Base-by-base conservation (phyloP, 169 alveolate species). In the Perkinsus olseni region DNA sequence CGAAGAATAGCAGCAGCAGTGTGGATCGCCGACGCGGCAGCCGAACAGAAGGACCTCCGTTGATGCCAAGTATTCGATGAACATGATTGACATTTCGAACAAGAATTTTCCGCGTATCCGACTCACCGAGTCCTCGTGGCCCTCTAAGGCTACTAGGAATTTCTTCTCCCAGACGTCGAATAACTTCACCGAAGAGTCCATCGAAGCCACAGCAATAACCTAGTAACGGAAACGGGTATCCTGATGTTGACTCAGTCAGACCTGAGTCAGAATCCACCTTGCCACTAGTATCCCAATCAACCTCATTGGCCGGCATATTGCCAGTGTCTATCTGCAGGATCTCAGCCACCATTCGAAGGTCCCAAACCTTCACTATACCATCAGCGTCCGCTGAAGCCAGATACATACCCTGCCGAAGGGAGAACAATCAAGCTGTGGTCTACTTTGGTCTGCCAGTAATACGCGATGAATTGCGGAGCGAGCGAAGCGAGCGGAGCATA, bases 361-460 rank as follows among this genome's bases (percentile, higher is more conserved):
- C 99, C 99, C 99, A 97, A 51, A 98, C 94, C 95, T 97, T 97
- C 31, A 97, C 97, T 38, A 97, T 95, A 50, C 99, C 99, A 93
- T 97, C 99, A 28, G 98, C 96, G 94, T 98, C 99, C 92, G 98
- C 96, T n/a, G 98, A 96, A 39, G 98, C 98, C 38, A 98, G 95
- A 0, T 94, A 91, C 82, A 95, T 97, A 38, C 98, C 99, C 95
- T 95, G 94, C 17, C 62, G 17, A n/a, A 39, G 48, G 62, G 6
- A 17, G 62, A 6, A n/a, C n/a, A n/a, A n/a, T n/a, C n/a, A n/a
- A n/a, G n/a, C n/a, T n/a, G n/a, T n/a, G n/a, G n/a, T n/a, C n/a
- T n/a, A n/a, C n/a, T n/a, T n/a, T n/a, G n/a, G n/a, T n/a, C n/a
- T n/a, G n/a, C n/a, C n/a, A n/a, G n/a, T n/a, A n/a, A n/a, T n/a